Base-by-base conservation (phyloP, 305 asterid species). In the Solanum chacoense region DNA sequence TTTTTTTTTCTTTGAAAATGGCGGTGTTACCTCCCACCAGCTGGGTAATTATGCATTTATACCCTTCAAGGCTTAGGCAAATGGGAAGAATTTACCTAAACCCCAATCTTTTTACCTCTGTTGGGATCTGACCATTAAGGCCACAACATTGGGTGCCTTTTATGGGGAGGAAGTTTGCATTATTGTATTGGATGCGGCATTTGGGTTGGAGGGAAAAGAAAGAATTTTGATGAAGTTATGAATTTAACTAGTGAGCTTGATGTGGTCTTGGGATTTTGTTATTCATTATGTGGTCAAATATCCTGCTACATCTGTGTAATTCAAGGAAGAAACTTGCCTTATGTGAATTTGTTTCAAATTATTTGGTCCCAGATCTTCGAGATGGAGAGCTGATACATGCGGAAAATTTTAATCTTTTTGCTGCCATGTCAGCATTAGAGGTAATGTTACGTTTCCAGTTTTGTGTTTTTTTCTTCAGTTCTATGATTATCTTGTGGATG, bases 381-480 rank as follows among this genome's bases (percentile, higher is more conserved):
- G 94, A 90, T 89, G 98, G 96, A 88, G 99, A 97, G 92, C 98
- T 97, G 90, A 95, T 97, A 89, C 93, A 87, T 88, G 99, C 98
- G 87, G 98, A 94, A 29, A 94, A 94, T 90, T 97, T 97, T 91
- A 96, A 97, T 91, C 95, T 96, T 88, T 96, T 95, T 90, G 98
- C 99, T 2, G 99, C 99, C 93, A 96, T 97, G 99, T 96, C 99
- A 81, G 99, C 99, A 31, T 94, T 97, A 92, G 99, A 97, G 99
- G 99, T 97, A 94, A 93, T 90, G 74, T 77, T 89, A 74, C 65
- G 50, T 89, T 88, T 88, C 88, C 85, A 87, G 71, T 72, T 84
- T 29, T 28, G 18, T 29, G 63, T 38, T 26, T 40, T 50, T 88
- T 78, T 34, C 50, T 81, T 38, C n/a, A 55, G 37, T 84, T 73